Percentiles rank a stretch among this genome's conserved stretches.
These are phyloP conservation scores for Vitis hybrid DNA, from an alignment of 177 flowering plant genomes.

Conservation along the genomic window DNA sequence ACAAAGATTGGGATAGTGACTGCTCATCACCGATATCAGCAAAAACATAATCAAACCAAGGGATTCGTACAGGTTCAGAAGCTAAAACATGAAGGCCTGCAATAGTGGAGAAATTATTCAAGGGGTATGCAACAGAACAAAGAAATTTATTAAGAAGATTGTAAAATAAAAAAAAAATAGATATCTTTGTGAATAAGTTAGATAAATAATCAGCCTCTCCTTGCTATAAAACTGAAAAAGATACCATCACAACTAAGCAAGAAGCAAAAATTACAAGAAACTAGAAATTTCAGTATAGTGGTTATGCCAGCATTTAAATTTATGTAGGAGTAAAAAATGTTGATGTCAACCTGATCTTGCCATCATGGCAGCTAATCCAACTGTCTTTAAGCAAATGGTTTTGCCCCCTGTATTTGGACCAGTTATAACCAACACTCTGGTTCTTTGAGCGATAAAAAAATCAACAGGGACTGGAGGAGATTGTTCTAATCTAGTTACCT, in stretches of 20 bases:
- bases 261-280: background rate
- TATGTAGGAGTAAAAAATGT: too few relatives aligned
- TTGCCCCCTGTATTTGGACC: constrained; percentile 99
- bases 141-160: background rate
- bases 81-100: constrained; percentile 85
- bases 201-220: too few relatives aligned
- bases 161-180: background rate
- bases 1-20: constrained; percentile 82
- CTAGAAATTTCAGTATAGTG: background rate
- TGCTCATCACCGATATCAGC: constrained; percentile 99
- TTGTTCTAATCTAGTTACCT: constrained; percentile 62
- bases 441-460: constrained; percentile 51
- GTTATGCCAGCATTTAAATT: background rate
- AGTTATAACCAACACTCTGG: constrained; percentile 76
- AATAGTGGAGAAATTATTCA: constrained; percentile 2
- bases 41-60: constrained; percentile 90
- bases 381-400: constrained; percentile 86
- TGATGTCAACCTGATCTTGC: constrained; percentile 76
- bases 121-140: constrained; percentile 3
- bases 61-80: constrained; percentile 77
- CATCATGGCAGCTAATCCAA: constrained; percentile 95
- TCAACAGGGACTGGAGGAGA: constrained; percentile 79
- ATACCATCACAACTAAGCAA: background rate
- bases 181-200: too few relatives aligned
- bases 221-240: background rate